A percentile compares a stretch with the other conserved stretches of the same genome.
phyloP scores from a whole-genome alignment of 192 early-diverging fungal genomes.

The Coemansia sp. region DNA sequence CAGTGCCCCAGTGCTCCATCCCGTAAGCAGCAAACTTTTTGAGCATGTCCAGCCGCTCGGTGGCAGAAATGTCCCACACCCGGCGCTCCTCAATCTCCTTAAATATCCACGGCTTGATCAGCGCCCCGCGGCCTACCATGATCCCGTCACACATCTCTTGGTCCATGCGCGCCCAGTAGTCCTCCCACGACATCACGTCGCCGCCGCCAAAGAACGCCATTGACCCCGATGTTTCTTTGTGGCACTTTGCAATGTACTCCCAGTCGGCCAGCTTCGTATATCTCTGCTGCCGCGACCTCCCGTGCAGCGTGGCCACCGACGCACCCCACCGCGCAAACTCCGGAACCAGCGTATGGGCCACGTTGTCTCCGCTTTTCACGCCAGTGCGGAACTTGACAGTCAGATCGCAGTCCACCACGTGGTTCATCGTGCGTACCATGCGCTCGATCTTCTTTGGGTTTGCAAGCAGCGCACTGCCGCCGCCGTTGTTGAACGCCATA shows the following conservation, averaged over 20 bases:
- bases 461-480: slow-evolving; percentile 80
- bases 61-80: slow-evolving; percentile 87
- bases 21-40: slow-evolving; percentile 79
- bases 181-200: slow-evolving; percentile 81
- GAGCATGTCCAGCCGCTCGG: slow-evolving; percentile 90
- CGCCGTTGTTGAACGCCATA: slow-evolving; percentile 75
- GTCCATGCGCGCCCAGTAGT: slow-evolving; percentile 75
- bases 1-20: slow-evolving; percentile 95
- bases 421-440: slow-evolving; percentile 72
- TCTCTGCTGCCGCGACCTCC: slow-evolving; percentile 86
- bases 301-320: slow-evolving; percentile 77
- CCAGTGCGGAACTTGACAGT: slow-evolving; percentile 93
- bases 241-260: slow-evolving; percentile 80
- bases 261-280: slow-evolving; percentile 91
- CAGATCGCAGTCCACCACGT: slow-evolving; percentile 73
- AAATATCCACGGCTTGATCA: slow-evolving; percentile 99
- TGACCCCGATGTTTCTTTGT: slow-evolving; percentile 19
- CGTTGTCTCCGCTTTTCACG: slow-evolving; percentile 56
- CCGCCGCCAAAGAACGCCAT: slow-evolving; percentile 77
- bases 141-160: slow-evolving; percentile 67
- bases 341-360: slow-evolving; percentile 76
- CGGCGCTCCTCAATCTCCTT: slow-evolving; percentile 83
- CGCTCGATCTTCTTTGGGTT: slow-evolving; percentile 66
- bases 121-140: slow-evolving; percentile 90
- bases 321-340: slow-evolving; percentile 66